Percentiles rank a stretch among this genome's conserved stretches.
phyloP scores from a whole-genome alignment of 2,329 filamentous ascomycete genomes.

The Fusarium incarnatum region DNA sequence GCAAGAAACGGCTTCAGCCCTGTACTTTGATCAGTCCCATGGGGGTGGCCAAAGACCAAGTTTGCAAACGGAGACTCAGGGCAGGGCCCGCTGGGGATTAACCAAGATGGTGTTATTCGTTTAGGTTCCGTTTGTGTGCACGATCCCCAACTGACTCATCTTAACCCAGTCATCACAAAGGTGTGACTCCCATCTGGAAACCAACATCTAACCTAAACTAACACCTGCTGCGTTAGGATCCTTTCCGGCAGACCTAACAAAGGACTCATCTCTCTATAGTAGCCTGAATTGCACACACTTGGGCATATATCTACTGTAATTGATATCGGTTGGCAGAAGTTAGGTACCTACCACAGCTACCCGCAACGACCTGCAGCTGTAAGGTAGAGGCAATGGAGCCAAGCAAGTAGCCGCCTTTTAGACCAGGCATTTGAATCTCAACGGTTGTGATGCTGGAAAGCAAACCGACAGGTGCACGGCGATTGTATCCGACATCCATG shows the following conservation, averaged over 20 bases:
- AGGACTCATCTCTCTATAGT: background rate
- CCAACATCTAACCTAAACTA: background rate
- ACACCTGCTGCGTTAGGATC: background rate
- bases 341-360: background rate
- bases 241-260: background rate
- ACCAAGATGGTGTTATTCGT: background rate
- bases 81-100: background rate
- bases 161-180: background rate
- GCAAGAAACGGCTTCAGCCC: constrained; percentile 17
- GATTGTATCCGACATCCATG: background rate
- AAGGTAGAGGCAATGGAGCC: background rate
- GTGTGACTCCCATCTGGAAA: background rate
- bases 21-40: background rate
- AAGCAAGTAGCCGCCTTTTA: background rate
- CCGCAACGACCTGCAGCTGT: background rate
- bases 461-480: background rate
- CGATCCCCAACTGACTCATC: background rate
- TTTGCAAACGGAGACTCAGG: constrained; percentile 15
- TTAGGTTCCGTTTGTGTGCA: background rate
- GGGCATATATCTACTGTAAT: background rate
- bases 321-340: background rate
- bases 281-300: background rate
- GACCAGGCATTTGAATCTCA: background rate
- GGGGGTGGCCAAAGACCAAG: background rate
- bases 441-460: background rate